A percentile compares a stretch with the other conserved stretches of the same genome.
Conservation (phyloP, 2,329 filamentous ascomycete genomes). For the Boeremia lycopersici region DNA sequence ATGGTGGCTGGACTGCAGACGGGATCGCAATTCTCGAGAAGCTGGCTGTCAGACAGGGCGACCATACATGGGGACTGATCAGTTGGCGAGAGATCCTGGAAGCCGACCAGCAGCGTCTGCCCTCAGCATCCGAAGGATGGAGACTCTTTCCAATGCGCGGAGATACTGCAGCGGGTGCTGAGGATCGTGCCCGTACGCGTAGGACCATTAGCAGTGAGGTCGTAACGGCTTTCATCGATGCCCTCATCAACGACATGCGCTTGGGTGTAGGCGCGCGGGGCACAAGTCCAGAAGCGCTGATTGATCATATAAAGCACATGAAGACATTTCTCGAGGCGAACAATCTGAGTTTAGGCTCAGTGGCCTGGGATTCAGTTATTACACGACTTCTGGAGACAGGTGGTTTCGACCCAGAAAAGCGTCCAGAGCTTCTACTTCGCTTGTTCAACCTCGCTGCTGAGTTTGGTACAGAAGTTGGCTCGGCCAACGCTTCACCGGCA, state of each 20-base stretch:
- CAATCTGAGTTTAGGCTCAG: constrained; percentile 48
- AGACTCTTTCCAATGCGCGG: constrained; percentile 30
- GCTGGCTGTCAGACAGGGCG: constrained; percentile 28
- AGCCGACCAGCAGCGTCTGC: constrained; percentile 32
- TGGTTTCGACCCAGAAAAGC: constrained; percentile 51
- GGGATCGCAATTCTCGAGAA: constrained; percentile 49
- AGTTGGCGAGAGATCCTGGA: constrained; percentile 53
- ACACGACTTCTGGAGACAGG: constrained; percentile 59
- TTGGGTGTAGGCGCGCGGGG: constrained; percentile 52
- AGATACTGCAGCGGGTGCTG: constrained; percentile 21
- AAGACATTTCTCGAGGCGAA: constrained; percentile 47
- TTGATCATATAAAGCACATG: constrained; percentile 43
- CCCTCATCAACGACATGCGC: constrained; percentile 54
- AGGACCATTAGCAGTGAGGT: constrained; percentile 65
- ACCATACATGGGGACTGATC: constrained; percentile 39
- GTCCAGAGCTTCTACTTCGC: constrained; percentile 52
- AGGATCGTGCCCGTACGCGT: constrained; percentile 42
- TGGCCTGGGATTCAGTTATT: constrained; percentile 54
- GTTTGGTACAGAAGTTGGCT: constrained; percentile 50
- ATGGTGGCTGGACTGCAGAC: constrained; percentile 54
- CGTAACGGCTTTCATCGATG: constrained; percentile 61
- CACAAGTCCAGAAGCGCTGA: constrained; percentile 41
- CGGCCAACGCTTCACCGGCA: constrained; percentile 41
- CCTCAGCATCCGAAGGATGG: constrained; percentile 26
- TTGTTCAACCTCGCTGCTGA: constrained; percentile 49